A percentile compares a stretch with the other conserved stretches of the same genome.
Conservation (phyloP, 2,329 filamentous ascomycete genomes). For the Fusarium nodosum region DNA sequence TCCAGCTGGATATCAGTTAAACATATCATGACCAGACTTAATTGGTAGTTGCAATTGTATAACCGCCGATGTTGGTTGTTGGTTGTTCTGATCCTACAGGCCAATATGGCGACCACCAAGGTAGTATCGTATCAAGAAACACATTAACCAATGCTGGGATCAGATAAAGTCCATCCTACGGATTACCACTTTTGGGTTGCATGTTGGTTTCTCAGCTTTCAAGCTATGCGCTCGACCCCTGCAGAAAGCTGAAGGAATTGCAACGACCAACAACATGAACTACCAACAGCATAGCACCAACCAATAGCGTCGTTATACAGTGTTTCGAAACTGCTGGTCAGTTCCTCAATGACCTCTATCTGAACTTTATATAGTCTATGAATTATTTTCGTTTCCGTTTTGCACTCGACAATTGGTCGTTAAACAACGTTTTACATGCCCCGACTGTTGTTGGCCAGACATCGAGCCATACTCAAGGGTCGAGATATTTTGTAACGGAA, state of each 20-base stretch:
- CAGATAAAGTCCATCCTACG: background rate
- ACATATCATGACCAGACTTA: background rate
- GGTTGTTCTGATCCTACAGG: conserved; percentile 9
- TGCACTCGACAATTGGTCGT: background rate
- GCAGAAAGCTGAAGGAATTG: conserved; percentile 39
- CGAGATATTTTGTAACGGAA: background rate
- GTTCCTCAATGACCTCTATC: conserved; percentile 1
- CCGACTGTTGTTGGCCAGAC: background rate
- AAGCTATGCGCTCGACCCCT: conserved; percentile 14
- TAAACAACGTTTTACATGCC: background rate
- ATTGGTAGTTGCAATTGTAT: conserved; percentile 3
- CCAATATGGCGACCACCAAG: conserved; percentile 1
- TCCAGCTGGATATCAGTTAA: background rate
- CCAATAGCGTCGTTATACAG: conserved; percentile 34
- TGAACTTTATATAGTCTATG: conserved; percentile 1
- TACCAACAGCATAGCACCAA: conserved; percentile 55
- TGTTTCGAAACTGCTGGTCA: conserved; percentile 31
- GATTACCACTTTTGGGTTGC: background rate
- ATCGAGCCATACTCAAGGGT: background rate
- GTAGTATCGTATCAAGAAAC: background rate
- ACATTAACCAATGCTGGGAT: background rate
- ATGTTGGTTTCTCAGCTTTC: background rate
- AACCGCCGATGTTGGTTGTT: conserved; percentile 26
- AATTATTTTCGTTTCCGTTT: conserved; percentile 13
- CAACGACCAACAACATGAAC: conserved; percentile 29